phyloP scores from a whole-genome alignment of 805 yeast genomes.

The Lipomyces chichibuensis region DNA sequence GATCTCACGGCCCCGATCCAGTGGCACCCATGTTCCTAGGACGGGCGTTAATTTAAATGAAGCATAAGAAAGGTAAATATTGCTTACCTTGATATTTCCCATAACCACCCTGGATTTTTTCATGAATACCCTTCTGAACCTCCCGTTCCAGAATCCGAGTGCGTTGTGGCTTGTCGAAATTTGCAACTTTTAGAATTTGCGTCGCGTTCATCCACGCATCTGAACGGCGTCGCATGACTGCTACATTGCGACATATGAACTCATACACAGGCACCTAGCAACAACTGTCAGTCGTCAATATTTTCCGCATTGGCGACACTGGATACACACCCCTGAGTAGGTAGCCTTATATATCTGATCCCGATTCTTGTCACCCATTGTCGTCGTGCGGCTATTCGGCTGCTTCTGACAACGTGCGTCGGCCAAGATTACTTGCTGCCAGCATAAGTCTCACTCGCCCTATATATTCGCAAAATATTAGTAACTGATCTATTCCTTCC shows the following conservation, averaged over 20 bases:
- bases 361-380: conserved; percentile 24
- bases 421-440: too few species aligned
- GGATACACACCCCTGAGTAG: conserved; percentile 46
- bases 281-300: not conserved
- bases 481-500: not conserved
- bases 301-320: not conserved
- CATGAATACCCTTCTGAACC: conserved; percentile 87
- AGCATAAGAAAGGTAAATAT: not conserved
- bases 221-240: conserved; percentile 83
- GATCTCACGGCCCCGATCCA: conserved; percentile 69
- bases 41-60: not conserved
- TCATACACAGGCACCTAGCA: conserved; percentile 50
- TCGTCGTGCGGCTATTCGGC: not conserved
- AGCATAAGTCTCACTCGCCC: not conserved
- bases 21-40: conserved; percentile 93
- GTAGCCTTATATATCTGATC: conserved; percentile 48
- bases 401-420: not conserved
- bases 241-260: conserved; percentile 66
- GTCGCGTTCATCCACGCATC: conserved; percentile 99
- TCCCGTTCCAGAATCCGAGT: conserved; percentile 90
- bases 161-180: conserved; percentile 90
- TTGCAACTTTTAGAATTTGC: conserved; percentile 89
- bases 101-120: conserved; percentile 95
- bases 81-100: conserved; percentile 86
- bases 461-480: not conserved